Evolutionary conservation across 208 protist genomes (phyloP).

Genomic region (Phytomonas sp.): DNA sequence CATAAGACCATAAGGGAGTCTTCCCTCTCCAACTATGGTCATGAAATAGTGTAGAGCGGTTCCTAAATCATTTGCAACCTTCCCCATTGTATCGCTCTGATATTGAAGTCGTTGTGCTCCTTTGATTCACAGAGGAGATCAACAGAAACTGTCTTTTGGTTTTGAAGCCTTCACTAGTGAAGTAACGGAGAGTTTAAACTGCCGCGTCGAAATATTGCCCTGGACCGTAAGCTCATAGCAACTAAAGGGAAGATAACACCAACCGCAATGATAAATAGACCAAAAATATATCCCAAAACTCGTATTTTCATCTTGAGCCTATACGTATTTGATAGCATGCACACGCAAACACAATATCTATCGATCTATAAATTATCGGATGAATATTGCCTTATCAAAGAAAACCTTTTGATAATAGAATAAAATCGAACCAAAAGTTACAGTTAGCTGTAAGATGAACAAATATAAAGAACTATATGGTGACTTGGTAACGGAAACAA

Average conservation of each 20-base stretch:
- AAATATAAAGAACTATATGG: no score
- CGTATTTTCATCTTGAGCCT: not conserved
- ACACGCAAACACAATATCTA: not conserved
- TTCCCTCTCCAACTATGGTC: not conserved
- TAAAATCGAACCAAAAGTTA: not conserved
- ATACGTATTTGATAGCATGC: not conserved
- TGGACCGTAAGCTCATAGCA: constrained; percentile 18
- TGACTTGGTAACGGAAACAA: no score
- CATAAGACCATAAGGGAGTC: no score
- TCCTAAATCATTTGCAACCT: not conserved
- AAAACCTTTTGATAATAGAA: not conserved
- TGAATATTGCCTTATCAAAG: not conserved
- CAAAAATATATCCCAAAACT: not conserved
- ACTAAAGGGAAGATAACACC: constrained; percentile 13
- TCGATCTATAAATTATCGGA: not conserved
- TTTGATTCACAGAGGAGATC: not conserved
- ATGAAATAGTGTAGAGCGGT: not conserved
- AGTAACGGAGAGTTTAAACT: not conserved
- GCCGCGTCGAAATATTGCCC: constrained; percentile 15
- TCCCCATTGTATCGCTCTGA: not conserved
- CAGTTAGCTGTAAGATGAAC: not conserved
- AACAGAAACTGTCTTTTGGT: not conserved
- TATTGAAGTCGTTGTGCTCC: not conserved
- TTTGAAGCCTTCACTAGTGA: not conserved
- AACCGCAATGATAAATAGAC: constrained; percentile 2